Percentiles rank a stretch among this genome's conserved stretches.
These are phyloP conservation scores for Populus simonii DNA, from an alignment of 345 rosid genomes.

Conservation along the genomic window DNA sequence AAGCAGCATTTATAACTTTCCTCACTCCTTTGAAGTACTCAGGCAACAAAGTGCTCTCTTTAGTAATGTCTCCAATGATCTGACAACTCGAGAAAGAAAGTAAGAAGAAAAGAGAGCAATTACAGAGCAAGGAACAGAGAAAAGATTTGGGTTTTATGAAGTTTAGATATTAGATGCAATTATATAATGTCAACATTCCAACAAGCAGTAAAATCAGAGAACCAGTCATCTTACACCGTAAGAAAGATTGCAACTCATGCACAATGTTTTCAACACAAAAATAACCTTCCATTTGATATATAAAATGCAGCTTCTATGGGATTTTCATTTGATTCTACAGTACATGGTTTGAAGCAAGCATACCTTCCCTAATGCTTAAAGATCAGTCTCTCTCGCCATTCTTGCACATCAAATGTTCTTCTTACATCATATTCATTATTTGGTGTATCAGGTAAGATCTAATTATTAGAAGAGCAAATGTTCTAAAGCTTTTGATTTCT, in stretches of 20 bases:
- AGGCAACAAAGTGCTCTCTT: conserved; percentile 58
- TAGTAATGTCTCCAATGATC: conserved; percentile 82
- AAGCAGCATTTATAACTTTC: conserved; percentile 77
- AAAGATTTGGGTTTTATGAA: neutral
- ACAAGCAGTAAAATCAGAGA: neutral
- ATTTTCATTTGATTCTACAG: no score
- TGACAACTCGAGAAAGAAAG: conserved; percentile 17
- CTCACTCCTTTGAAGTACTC: conserved; percentile 81
- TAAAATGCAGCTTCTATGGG: neutral
- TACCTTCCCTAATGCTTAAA: neutral
- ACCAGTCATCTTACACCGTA: neutral
- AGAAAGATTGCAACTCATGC: neutral
- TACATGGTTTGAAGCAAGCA: neutral
- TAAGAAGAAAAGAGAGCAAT: neutral
- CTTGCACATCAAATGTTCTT: neutral
- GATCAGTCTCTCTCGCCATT: neutral
- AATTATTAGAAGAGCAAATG: neutral
- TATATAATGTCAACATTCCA: neutral
- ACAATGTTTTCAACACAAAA: neutral
- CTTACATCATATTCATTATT: neutral
- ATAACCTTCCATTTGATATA: neutral
- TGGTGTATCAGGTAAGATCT: neutral
- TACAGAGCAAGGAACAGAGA: neutral
- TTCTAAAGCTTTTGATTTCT: neutral
- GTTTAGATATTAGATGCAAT: neutral